These are phyloP conservation scores for Kwoniella dejecticola DNA, from an alignment of 768 basidiomycete species.

Conservation along the genomic window DNA sequence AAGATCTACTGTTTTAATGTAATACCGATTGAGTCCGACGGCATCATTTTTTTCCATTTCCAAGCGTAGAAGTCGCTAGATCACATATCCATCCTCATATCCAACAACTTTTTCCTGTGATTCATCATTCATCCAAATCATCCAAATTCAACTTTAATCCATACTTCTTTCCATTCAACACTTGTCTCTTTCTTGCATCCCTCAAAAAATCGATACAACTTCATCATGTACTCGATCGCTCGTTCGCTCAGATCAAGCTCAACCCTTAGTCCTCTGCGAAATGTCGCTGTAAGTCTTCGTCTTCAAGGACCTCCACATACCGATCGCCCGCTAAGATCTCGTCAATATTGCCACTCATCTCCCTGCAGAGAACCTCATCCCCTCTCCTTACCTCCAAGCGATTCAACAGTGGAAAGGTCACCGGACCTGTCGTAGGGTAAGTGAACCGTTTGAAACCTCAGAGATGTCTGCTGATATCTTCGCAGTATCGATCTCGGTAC, in stretches of 20 bases:
- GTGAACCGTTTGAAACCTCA: neutral
- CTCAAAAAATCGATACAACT: constrained; percentile 11
- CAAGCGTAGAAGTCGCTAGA: constrained; percentile 6
- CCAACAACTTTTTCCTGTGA: neutral
- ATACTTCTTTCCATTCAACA: neutral
- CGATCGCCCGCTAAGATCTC: neutral
- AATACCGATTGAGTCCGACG: constrained; percentile 10
- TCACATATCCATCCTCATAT: neutral
- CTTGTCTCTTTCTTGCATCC: neutral
- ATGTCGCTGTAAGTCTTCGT: constrained; percentile 61
- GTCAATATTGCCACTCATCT: constrained; percentile 5
- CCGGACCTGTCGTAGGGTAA: constrained; percentile 57
- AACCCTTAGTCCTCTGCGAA: constrained; percentile 25
- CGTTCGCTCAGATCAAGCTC: constrained; percentile 33
- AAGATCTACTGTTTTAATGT: neutral
- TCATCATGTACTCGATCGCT: constrained; percentile 45
- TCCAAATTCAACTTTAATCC: neutral
- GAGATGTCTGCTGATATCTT: constrained; percentile 75
- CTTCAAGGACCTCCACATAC: constrained; percentile 54
- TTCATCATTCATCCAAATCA: neutral
- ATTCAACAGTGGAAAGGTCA: constrained; percentile 95
- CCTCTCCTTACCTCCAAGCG: constrained; percentile 63
- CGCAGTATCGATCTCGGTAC: constrained; percentile 79
- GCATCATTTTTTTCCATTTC: constrained; percentile 3
- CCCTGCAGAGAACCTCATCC: constrained; percentile 35